Conservation (phyloP, 495 filamentous ascomycete genomes). For the Sordaria brevicollis region DNA sequence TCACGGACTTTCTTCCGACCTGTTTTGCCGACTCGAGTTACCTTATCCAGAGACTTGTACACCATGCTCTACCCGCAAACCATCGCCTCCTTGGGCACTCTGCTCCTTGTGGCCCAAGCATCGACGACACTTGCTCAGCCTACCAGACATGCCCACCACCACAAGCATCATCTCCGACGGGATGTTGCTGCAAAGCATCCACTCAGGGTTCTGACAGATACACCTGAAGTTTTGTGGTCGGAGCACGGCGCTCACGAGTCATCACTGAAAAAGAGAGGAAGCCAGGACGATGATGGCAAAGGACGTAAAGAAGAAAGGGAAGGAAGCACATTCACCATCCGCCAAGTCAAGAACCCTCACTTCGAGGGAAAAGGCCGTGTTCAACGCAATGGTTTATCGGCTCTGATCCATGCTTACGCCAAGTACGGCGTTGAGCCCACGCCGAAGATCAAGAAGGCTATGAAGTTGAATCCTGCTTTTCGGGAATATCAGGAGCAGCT, state of each 20-base stretch:
- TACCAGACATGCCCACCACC: not conserved
- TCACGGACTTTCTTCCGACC: not conserved
- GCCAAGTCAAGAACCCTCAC: constrained; percentile 36
- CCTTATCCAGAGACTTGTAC: not conserved
- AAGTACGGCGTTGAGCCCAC: constrained; percentile 40
- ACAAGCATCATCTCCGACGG: not conserved
- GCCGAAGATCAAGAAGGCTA: constrained; percentile 15
- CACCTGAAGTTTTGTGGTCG: not conserved
- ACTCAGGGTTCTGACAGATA: not conserved
- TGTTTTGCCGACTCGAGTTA: not conserved
- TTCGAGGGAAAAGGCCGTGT: constrained; percentile 10
- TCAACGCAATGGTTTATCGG: constrained; percentile 28
- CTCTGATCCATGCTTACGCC: constrained; percentile 44
- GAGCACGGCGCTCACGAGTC: not conserved
- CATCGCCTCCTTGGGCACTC: not conserved
- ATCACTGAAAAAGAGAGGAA: not conserved
- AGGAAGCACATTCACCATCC: constrained; percentile 34
- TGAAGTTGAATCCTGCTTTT: constrained; percentile 9
- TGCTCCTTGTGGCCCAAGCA: not conserved
- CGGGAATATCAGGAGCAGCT: not conserved
- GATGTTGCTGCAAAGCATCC: not conserved
- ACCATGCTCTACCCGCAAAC: not conserved
- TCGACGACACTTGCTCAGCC: not conserved
- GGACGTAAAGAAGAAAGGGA: not conserved
- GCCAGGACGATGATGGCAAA: not conserved